These are phyloP conservation scores for Phialemoniopsis sp. DNA, from an alignment of 2,329 filamentous ascomycete genomes.

Conservation along the genomic window DNA sequence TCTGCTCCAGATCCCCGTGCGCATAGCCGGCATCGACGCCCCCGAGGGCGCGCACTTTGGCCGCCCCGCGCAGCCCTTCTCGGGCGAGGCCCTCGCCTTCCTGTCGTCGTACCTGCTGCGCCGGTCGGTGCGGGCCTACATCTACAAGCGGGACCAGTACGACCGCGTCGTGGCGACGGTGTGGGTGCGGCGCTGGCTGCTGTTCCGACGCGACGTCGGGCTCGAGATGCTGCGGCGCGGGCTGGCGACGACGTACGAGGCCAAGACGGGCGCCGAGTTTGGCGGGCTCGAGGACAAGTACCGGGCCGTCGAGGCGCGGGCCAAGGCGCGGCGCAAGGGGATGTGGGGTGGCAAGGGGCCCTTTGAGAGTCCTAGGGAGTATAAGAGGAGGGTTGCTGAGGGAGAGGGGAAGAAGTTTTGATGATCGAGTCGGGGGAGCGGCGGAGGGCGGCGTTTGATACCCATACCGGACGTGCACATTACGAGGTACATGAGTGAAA, in stretches of 20 bases:
- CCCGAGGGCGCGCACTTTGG: constrained; percentile 94
- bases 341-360: constrained; percentile 66
- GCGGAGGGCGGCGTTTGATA: constrained; percentile 7
- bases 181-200: constrained; percentile 57
- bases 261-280: constrained; percentile 85
- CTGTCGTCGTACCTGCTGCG: constrained; percentile 69
- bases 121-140: constrained; percentile 72
- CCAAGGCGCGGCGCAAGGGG: constrained; percentile 60
- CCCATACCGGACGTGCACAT: not conserved
- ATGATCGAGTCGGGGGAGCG: constrained; percentile 15
- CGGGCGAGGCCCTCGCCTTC: constrained; percentile 77
- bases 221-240: constrained; percentile 84
- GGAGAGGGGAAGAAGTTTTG: constrained; percentile 8
- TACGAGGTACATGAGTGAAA: too few species aligned
- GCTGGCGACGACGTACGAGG: constrained; percentile 89
- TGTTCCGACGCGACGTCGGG: constrained; percentile 75
- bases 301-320: constrained; percentile 60
- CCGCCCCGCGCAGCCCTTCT: constrained; percentile 76
- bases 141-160: constrained; percentile 88
- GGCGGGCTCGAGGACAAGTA: constrained; percentile 66
- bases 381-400: constrained; percentile 59
- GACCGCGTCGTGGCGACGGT: constrained; percentile 86
- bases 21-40: constrained; percentile 88
- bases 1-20: constrained; percentile 69
- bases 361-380: constrained; percentile 80